Percentiles rank a stretch among this genome's conserved stretches.
These are phyloP conservation scores for Salix exigua DNA, from an alignment of 345 rosid genomes.

Conservation along the genomic window DNA sequence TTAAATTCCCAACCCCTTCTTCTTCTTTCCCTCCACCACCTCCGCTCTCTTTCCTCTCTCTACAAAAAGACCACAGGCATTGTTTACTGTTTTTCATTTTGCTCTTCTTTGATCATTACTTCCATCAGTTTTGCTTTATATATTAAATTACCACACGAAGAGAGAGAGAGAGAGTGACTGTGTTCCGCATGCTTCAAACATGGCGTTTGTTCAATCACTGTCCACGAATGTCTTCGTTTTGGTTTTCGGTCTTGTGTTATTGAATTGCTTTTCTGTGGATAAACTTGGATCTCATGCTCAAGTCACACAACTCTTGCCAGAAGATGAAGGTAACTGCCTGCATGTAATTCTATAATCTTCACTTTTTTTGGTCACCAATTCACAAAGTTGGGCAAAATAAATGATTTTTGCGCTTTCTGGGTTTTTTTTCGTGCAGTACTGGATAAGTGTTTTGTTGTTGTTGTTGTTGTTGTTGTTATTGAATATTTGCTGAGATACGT, in stretches of 20 bases:
- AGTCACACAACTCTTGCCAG: conserved; percentile 28
- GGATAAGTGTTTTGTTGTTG: neutral
- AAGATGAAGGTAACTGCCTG: conserved; percentile 45
- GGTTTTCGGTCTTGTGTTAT: conserved; percentile 26
- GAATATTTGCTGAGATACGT: conserved; percentile 1
- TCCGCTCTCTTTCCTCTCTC: neutral
- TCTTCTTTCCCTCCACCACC: neutral
- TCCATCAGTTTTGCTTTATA: neutral
- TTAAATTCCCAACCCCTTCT: neutral
- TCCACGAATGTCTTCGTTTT: conserved; percentile 19
- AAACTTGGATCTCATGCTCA: conserved; percentile 45
- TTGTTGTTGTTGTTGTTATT: neutral
- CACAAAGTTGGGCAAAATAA: neutral
- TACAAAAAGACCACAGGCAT: neutral
- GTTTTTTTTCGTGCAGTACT: neutral
- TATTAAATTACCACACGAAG: neutral
- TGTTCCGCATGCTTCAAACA: conserved; percentile 3
- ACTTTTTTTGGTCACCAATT: neutral
- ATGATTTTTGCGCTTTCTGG: neutral
- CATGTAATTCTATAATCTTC: neutral
- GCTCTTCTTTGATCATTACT: neutral
- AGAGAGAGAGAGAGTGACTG: no score
- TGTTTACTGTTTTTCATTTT: conserved; percentile 5
- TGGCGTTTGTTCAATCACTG: conserved; percentile 28
- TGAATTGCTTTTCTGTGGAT: conserved; percentile 19